Base-by-base conservation (phyloP, 2,329 filamentous ascomycete genomes). In the Purpureocillium takamizusanense region DNA sequence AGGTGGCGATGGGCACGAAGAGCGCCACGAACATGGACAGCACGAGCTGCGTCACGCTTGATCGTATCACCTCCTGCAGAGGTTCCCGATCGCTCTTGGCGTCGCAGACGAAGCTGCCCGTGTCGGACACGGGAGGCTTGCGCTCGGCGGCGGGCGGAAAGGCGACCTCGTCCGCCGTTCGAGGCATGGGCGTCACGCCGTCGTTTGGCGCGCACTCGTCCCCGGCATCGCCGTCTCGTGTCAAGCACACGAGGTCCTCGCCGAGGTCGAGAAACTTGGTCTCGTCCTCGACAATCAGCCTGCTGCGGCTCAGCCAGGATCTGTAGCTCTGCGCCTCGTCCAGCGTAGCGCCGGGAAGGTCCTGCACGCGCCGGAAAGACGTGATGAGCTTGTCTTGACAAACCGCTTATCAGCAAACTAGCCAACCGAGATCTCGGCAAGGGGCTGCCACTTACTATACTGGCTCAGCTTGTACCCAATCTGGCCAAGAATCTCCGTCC, bases 381-480 rank as follows among this genome's bases (percentile, higher is more conserved):
- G 70, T 57, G 36, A 86, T 59, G 1, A 77, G 70, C 47, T 76
- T 70, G 44, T 78, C 75, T 79, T 21, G 38, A 13, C 29, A 3
- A 35, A 41, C n/a, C n/a, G n/a, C n/a, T n/a, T n/a, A n/a, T n/a
- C n/a, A n/a, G n/a, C n/a, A n/a, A n/a, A n/a, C n/a, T n/a, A n/a
- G n/a, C n/a, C n/a, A n/a, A n/a, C n/a, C n/a, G n/a, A n/a, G n/a
- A n/a, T n/a, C n/a, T n/a, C n/a, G n/a, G n/a, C n/a, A n/a, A n/a
- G n/a, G n/a, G n/a, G n/a, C n/a, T n/a, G 21, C 21, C 6, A 41
- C 73, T 56, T 60, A 82, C 78, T 81, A 53, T 86, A 86, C 50
- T 83, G 78, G 25, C 71, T 70, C 8, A 84, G 59, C 53, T 85
- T 85, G 45, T 73, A 70, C 13, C 74, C 80, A 38, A 85, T 77